Evolutionary conservation across 2,329 filamentous ascomycete genomes (phyloP), one percentile per base, ranked within the genome.

Genomic region (Ploettnerulaceae sp.): DNA sequence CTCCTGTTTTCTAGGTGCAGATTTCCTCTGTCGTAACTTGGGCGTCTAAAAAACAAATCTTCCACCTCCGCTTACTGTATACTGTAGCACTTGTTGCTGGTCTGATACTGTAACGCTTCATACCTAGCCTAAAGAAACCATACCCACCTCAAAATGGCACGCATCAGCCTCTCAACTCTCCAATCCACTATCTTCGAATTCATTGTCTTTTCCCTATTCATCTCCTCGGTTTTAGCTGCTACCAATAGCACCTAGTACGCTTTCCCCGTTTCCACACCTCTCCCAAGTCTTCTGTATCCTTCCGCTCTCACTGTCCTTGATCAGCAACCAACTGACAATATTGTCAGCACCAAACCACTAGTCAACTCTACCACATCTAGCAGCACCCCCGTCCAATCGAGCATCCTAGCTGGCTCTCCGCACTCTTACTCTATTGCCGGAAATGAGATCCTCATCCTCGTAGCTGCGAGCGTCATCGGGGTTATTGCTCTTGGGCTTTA

Each of bases 201-300:
- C 22, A 22, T 40, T n/a, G 12, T 43, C 17, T 8, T 46, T 28
- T 14, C 39, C 33, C 11, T 48, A 29, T 40, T 48, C 36, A 15
- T 15, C 18, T 15, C 43, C 18, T 20, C 26, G 8, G 47, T 17
- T 7, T 21, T 40, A 3, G 38, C 38, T 6, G 32, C 31, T 9
- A 26, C 35, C 9, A 52, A 52, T 31, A 39, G 39, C 21, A 52
- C 47, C 21, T 52, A 48, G 44, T 50, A 46, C 7, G 26, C 20
- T 18, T 21, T 28, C 7, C 22, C 31, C 20, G 5, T 29, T 24
- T 44, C 33, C 15, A 14, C 12, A n/a, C 25, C 11, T 25, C n/a
- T 22, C n/a, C 15, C 31, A 12, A 25, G 17, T 7, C 32, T 12
- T 6, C 7, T 14, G 12, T 20, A 15, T n/a, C 15, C 14, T 11